Base-by-base conservation (phyloP, 2,329 filamentous ascomycete species). In the Aspergillus vadensis region DNA sequence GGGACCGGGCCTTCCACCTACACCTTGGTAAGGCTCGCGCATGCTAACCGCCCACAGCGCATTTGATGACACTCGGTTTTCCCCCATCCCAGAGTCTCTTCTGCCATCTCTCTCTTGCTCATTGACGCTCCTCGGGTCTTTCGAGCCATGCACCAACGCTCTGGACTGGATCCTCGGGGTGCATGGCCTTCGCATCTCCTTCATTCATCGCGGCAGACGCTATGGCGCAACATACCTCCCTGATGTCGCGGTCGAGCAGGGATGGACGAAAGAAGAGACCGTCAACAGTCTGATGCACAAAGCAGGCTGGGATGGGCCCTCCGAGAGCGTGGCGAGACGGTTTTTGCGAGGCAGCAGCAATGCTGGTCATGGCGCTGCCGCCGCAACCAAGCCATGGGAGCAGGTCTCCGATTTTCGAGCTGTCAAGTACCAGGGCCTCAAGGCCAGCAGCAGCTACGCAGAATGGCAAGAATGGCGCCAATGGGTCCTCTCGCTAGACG, bases 231-330 rank as follows among this genome's bases (percentile, higher is more conserved):
- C 95, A 0, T 99, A 98, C 72, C 83, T 99, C 14, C 95, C 95
- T 0, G 91, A 97, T 73, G 92, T 99, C 5, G 90, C 94, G 9
- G 81, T 85, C 1, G 95, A 99, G 81, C 95, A 98, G 75, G 93
- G 91, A 15, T 99, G 95, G 95, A 91, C 85, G 10, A 93, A 95
- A 77, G 93, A 98, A 74, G 91, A 98, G 82, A 91, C 94, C 0
- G 77, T 99, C 2, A 84, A 92, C 57, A 96, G 91, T 76, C 79
- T 98, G 72, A 95, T 97, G 89, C 85, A 91, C 61, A 99, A 99
- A 82, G 93, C 93, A 0, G 95, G 95, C 1, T 99, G 93, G 93
- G 84, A 84, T 60, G 92, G 92, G 1, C 76, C 79, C 48, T 79
- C 69, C 5, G 67, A 74, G 15, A 71, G 74, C 49, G 65, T 75